A percentile compares a stretch with the other conserved stretches of the same genome.
phyloP scores from a whole-genome alignment of 2,329 filamentous ascomycete genomes.

The Cladophialophora exuberans region DNA sequence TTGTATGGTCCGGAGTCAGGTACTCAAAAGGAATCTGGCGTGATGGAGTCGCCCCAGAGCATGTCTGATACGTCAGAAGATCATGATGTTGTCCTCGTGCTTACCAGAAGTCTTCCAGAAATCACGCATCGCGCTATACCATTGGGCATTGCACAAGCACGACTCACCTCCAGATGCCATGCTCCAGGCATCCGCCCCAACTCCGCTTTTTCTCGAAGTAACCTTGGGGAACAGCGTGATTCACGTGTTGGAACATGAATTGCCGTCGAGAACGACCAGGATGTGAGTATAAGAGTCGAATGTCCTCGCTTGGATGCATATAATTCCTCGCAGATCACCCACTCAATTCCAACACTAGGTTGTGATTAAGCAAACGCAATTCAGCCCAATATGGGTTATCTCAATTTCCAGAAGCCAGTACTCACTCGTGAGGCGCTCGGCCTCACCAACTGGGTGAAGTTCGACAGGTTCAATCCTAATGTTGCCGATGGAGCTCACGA shows the following conservation, averaged over 20 bases:
- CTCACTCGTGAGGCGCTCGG: slow-evolving; percentile 29
- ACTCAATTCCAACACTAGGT: slow-evolving; percentile 12
- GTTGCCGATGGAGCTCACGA: too few relatives aligned
- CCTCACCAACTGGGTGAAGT: slow-evolving; percentile 28
- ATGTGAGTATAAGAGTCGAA: slow-evolving; percentile 18
- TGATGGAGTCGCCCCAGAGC: not conserved
- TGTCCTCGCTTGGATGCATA: not conserved
- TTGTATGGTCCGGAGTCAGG: not conserved
- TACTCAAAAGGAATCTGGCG: not conserved
- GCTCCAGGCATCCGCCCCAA: slow-evolving; percentile 20
- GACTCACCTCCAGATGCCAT: slow-evolving; percentile 9
- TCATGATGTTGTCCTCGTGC: slow-evolving; percentile 11
- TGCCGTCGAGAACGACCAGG: slow-evolving; percentile 1
- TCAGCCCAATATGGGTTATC: slow-evolving; percentile 19
- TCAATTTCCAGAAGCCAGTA: slow-evolving; percentile 23
- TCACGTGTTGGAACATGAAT: slow-evolving; percentile 21
- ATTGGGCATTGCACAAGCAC: slow-evolving; percentile 19
- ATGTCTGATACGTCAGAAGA: slow-evolving; percentile 18
- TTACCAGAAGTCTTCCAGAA: slow-evolving; percentile 23
- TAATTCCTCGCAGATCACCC: not conserved
- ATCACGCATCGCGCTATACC: slow-evolving; percentile 18
- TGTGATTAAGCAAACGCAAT: slow-evolving; percentile 11
- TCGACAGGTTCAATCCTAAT: slow-evolving; percentile 30
- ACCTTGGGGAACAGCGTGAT: slow-evolving; percentile 16
- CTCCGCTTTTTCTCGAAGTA: slow-evolving; percentile 25